Base-by-base conservation (phyloP, 208 protist genomes). In the Trypanosoma platydactyli region DNA sequence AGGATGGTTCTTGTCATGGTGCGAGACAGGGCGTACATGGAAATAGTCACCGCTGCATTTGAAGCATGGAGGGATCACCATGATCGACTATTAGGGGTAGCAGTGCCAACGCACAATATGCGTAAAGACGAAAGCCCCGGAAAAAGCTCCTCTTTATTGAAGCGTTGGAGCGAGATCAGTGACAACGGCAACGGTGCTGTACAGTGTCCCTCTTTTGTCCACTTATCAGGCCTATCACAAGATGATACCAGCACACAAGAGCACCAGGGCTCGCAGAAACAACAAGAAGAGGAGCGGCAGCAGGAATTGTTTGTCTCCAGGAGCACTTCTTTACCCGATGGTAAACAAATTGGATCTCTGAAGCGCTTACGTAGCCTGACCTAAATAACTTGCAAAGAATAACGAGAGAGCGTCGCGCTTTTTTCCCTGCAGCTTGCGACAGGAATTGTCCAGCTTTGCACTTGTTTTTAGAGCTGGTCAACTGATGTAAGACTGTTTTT, bases 1-100 rank as follows among this genome's bases (percentile, higher is more conserved):
- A 64, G 61, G n/a, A 80, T 83, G 22, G 63, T 94, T 30, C 80
- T 95, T 74, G 83, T 95, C n/a, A 85, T 92, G 49, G 84, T 91
- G 68, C 76, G 83, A 7, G 64, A 80, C 57, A 71, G 53, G 20
- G 27, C 20, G 11, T 62, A 69, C 53, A 15, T 63, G 15, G 57
- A 58, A 15, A 40, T 65, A 20, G 72, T 77, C 27, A 41, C 27
- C 13, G 27, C 52, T 22, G 72, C 64, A 27, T 84, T 79, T 58
- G 59, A 55, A 0, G 29, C 22, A 54, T 88, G 82, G 79, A 57
- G 68, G 35, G 38, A 40, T n/a, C 7, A n/a, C 4, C 50, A 73
- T 18, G 60, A 64, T 2, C 15, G 15, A 13, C 52, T 57, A 1
- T 68, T 87, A 16, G 56, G 49, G n/a, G 77, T 83, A 5, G 77